Percentiles rank a stretch among this genome's conserved stretches.
Evolutionary conservation across 2,329 filamentous ascomycete genomes (phyloP).

Genomic region (Thielaviopsis populi): DNA sequence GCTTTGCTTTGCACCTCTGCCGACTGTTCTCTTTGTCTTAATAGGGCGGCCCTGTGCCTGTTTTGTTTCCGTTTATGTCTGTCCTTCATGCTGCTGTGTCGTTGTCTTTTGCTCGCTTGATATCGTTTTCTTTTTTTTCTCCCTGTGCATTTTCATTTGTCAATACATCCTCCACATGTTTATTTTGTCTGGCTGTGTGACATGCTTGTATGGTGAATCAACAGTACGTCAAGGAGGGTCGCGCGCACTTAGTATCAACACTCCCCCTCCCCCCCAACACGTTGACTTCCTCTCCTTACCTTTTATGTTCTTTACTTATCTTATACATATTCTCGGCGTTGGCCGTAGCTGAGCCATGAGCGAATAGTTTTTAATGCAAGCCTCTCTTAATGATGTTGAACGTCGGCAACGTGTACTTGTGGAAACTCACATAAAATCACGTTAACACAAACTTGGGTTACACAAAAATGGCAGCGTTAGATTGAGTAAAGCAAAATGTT

Average conservation of each 20-base stretch:
- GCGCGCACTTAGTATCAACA: too few relatives aligned
- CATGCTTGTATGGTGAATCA: not conserved
- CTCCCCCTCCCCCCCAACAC: too few relatives aligned
- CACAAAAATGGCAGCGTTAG: not conserved
- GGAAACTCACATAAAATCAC: too few relatives aligned
- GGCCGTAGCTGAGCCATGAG: not conserved
- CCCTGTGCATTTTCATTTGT: not conserved
- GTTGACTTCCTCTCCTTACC: not conserved
- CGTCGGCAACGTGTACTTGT: too few relatives aligned
- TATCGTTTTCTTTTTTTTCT: not conserved
- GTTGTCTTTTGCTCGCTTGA: not conserved
- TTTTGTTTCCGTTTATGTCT: not conserved
- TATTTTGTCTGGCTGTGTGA: not conserved
- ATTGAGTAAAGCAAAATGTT: not conserved
- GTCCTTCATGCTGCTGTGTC: not conserved
- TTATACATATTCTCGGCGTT: not conserved
- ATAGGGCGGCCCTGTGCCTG: not conserved
- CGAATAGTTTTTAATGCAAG: constrained; percentile 1
- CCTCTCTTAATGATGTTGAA: not conserved
- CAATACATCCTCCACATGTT: constrained; percentile 2
- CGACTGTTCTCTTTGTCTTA: not conserved
- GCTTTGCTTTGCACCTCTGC: not conserved
- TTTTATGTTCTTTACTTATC: not conserved
- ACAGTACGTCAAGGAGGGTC: not conserved
- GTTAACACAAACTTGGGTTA: too few relatives aligned